Conservation (phyloP, 352 stramenopile species). For the Phytophthora pinifolia region DNA sequence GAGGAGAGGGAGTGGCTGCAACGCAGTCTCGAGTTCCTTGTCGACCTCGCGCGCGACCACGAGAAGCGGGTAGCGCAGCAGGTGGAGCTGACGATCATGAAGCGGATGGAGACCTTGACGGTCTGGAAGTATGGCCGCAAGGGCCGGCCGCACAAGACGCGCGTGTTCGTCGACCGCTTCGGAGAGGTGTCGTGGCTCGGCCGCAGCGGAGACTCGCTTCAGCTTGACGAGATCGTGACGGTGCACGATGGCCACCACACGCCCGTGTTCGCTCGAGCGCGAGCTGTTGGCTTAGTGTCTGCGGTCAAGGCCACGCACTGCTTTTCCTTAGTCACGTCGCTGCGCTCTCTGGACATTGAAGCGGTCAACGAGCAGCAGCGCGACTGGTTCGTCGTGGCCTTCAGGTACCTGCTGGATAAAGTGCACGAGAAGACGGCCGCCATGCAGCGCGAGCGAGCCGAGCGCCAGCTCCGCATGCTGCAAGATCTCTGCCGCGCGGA, state of each 20-base stretch:
- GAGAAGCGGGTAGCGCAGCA: constrained; percentile 74
- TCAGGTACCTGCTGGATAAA: constrained; percentile 84
- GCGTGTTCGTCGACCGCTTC: constrained; percentile 78
- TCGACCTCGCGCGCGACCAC: constrained; percentile 71
- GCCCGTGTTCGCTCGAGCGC: constrained; percentile 60
- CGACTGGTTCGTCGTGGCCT: constrained; percentile 88
- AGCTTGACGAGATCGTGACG: constrained; percentile 67
- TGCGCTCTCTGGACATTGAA: constrained; percentile 78
- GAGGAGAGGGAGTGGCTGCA: constrained; percentile 80
- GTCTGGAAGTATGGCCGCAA: constrained; percentile 83
- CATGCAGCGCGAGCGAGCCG: constrained; percentile 73
- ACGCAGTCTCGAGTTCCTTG: constrained; percentile 71
- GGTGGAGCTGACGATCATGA: constrained; percentile 85
- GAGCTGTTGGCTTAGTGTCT: constrained; percentile 31
- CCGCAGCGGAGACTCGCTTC: constrained; percentile 70
- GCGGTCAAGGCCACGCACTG: constrained; percentile 40
- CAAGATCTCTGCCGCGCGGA: constrained; percentile 63
- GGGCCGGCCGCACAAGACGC: constrained; percentile 81
- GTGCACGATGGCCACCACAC: constrained; percentile 66
- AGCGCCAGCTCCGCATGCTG: constrained; percentile 76
- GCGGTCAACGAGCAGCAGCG: constrained; percentile 67
- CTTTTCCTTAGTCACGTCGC: constrained; percentile 69
- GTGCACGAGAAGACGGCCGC: constrained; percentile 81
- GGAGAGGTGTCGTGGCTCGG: constrained; percentile 84
- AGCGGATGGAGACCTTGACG: constrained; percentile 66